These are phyloP conservation scores for Populus nigra DNA, from an alignment of 345 rosid genomes.

Conservation along the genomic window DNA sequence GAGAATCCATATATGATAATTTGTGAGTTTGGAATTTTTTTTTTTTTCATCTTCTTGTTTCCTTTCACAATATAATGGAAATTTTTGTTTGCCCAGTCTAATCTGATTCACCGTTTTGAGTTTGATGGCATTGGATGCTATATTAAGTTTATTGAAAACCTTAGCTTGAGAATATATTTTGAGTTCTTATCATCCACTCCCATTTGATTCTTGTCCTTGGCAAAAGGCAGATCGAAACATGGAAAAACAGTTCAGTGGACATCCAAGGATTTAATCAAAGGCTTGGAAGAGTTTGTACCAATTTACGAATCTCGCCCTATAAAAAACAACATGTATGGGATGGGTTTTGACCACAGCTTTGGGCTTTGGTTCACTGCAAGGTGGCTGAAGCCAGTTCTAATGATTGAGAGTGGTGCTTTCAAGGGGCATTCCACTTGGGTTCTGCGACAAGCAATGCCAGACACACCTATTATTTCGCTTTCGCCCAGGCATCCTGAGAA, in stretches of 20 bases:
- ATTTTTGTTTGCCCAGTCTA: not conserved
- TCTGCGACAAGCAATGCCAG: slow-evolving; percentile 95
- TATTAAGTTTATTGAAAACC: not conserved
- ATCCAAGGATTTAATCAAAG: slow-evolving; percentile 83
- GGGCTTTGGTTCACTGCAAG: slow-evolving; percentile 94
- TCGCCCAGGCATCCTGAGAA: slow-evolving; percentile 93
- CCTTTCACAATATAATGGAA: not conserved
- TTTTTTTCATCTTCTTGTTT: not conserved
- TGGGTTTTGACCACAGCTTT: slow-evolving; percentile 99
- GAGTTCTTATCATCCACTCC: slow-evolving; percentile 31
- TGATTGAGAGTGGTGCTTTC: slow-evolving; percentile 98
- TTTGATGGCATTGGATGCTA: not conserved
- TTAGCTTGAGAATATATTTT: not conserved
- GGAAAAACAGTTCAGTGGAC: slow-evolving; percentile 96
- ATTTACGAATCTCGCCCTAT: slow-evolving; percentile 94
- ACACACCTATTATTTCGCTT: slow-evolving; percentile 70
- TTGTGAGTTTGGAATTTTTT: not conserved
- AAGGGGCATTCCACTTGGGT: slow-evolving; percentile 99
- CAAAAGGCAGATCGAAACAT: slow-evolving; percentile 99
- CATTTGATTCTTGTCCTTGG: slow-evolving; percentile 60
- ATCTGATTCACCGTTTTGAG: not conserved
- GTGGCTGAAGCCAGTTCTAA: slow-evolving; percentile 87
- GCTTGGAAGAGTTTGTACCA: slow-evolving; percentile 85
- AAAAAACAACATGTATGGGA: slow-evolving; percentile 87
- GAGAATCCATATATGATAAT: not conserved